Percentiles rank a stretch among this genome's conserved stretches.
These are phyloP conservation scores for Pleurotus giganteus DNA, from an alignment of 768 basidiomycete species.

Conservation along the genomic window DNA sequence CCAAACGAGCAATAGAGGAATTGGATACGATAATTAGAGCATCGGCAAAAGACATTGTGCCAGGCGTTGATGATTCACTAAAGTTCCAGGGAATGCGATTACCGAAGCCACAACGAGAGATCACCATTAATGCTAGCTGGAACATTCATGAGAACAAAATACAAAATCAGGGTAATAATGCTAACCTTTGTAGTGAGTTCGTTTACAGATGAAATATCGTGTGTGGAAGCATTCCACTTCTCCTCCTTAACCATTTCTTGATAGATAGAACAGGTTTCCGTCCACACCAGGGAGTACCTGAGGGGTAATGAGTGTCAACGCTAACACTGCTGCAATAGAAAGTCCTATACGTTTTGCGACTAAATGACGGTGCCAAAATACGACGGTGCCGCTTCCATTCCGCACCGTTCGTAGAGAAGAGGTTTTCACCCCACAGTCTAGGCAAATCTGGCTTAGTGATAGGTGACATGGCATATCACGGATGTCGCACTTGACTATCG, in stretches of 20 bases:
- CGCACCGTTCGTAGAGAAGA: slow-evolving; percentile 23
- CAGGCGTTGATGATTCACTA: slow-evolving; percentile 33
- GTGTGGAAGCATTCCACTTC: slow-evolving; percentile 28
- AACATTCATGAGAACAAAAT: neutral
- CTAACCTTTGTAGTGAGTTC: slow-evolving; percentile 33
- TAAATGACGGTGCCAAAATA: slow-evolving; percentile 30
- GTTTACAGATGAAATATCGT: slow-evolving; percentile 29
- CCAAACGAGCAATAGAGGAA: slow-evolving; percentile 19
- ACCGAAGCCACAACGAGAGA: slow-evolving; percentile 46
- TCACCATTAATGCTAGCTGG: slow-evolving; percentile 40
- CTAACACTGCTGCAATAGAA: neutral
- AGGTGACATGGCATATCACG: neutral
- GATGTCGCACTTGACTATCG: slow-evolving; percentile 28
- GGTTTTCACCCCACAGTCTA: slow-evolving; percentile 28
- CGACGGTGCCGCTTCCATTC: slow-evolving; percentile 32
- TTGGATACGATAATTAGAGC: slow-evolving; percentile 33
- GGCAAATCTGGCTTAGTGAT: neutral
- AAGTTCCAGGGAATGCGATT: slow-evolving; percentile 38
- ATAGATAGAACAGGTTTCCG: slow-evolving; percentile 30
- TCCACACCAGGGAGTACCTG: slow-evolving; percentile 42
- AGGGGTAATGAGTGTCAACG: neutral
- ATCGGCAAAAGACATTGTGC: slow-evolving; percentile 35
- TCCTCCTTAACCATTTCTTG: slow-evolving; percentile 36
- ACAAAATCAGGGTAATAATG: neutral
- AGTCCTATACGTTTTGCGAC: slow-evolving; percentile 18